Percentiles rank a stretch among this genome's conserved stretches.
phyloP scores from a whole-genome alignment of 2,329 filamentous ascomycete species.

The Cladorrhinum sp. region DNA sequence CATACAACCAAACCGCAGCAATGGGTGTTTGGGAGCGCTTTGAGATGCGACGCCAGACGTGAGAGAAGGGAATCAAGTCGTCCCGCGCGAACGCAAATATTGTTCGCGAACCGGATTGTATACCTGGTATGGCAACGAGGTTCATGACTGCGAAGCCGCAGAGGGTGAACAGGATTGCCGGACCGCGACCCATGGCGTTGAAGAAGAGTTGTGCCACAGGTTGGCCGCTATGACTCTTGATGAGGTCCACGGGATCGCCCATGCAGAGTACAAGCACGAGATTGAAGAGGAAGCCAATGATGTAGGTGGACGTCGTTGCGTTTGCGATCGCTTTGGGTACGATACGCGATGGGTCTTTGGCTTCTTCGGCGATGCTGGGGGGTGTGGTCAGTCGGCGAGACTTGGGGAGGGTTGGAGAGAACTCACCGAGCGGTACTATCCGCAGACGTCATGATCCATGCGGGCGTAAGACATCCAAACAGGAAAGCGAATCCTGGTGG shows the following conservation, averaged over 20 bases:
- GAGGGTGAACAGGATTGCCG: slow-evolving; percentile 53
- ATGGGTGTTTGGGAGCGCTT: slow-evolving; percentile 46
- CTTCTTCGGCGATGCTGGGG: slow-evolving; percentile 45
- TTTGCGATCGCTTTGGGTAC: slow-evolving; percentile 48
- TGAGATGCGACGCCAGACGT: slow-evolving; percentile 46
- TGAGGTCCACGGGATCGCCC: slow-evolving; percentile 43
- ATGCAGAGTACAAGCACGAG: slow-evolving; percentile 55
- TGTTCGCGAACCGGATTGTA: slow-evolving; percentile 48
- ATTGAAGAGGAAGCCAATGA: slow-evolving; percentile 52
- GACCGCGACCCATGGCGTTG: slow-evolving; percentile 50
- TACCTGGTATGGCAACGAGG: slow-evolving; percentile 53
- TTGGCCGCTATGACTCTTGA: slow-evolving; percentile 43
- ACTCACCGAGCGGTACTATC: slow-evolving; percentile 31
- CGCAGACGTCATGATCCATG: slow-evolving; percentile 56
- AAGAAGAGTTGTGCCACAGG: slow-evolving; percentile 55
- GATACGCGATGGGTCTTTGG: slow-evolving; percentile 35
- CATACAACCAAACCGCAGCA: slow-evolving; percentile 52
- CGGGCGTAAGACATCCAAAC: slow-evolving; percentile 59
- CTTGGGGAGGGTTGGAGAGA: background rate
- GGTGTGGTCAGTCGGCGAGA: background rate
- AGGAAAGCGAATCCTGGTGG: slow-evolving; percentile 54
- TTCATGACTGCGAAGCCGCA: slow-evolving; percentile 54
- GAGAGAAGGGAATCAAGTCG: slow-evolving; percentile 43
- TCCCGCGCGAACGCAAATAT: slow-evolving; percentile 53
- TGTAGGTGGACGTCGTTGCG: slow-evolving; percentile 52